Evolutionary conservation across 2,329 filamentous ascomycete species (phyloP).

Genomic region (Exophiala mesophila): DNA sequence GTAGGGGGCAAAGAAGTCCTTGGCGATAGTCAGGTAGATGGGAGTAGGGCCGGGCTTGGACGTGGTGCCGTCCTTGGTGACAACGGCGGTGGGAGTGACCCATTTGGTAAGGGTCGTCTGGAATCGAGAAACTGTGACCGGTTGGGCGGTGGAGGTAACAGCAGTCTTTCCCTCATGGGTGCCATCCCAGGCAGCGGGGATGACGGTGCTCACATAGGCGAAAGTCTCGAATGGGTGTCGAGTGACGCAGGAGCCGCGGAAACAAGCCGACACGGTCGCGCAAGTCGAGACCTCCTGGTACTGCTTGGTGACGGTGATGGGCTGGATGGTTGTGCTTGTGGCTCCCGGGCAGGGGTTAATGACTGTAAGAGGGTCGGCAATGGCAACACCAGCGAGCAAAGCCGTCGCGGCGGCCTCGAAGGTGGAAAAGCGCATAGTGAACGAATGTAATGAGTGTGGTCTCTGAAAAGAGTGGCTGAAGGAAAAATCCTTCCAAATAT

Average conservation of each 20-base stretch:
- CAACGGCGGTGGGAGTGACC: slow-evolving; percentile 11
- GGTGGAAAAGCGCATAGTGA: slow-evolving; percentile 15
- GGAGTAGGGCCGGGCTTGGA: slow-evolving; percentile 7
- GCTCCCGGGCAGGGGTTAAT: slow-evolving; percentile 16
- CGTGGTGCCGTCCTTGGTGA: slow-evolving; percentile 10
- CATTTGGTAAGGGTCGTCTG: slow-evolving; percentile 17
- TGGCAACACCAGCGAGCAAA: slow-evolving; percentile 14
- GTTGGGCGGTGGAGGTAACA: slow-evolving; percentile 19
- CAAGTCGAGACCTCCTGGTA: slow-evolving; percentile 21
- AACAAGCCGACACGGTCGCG: slow-evolving; percentile 10
- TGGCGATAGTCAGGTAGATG: slow-evolving; percentile 16
- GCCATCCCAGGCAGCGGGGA: slow-evolving; percentile 18
- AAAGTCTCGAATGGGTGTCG: slow-evolving; percentile 16
- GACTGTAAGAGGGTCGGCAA: slow-evolving; percentile 15
- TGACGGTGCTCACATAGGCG: slow-evolving; percentile 22
- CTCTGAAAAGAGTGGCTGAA: slow-evolving; percentile 14
- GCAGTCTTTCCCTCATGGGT: slow-evolving; percentile 7
- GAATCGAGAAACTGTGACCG: slow-evolving; percentile 15
- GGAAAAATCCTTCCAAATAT: slow-evolving; percentile 18
- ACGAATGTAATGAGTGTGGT: slow-evolving; percentile 11
- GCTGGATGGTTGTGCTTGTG: slow-evolving; percentile 2
- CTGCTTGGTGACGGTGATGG: slow-evolving; percentile 20
- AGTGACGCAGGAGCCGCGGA: slow-evolving; percentile 14
- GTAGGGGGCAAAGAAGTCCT: slow-evolving; percentile 21
- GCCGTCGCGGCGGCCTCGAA: slow-evolving; percentile 7